Evolutionary conservation across 1,139 yeast genomes (phyloP).

Genomic region (Yamadazyma triangularis): DNA sequence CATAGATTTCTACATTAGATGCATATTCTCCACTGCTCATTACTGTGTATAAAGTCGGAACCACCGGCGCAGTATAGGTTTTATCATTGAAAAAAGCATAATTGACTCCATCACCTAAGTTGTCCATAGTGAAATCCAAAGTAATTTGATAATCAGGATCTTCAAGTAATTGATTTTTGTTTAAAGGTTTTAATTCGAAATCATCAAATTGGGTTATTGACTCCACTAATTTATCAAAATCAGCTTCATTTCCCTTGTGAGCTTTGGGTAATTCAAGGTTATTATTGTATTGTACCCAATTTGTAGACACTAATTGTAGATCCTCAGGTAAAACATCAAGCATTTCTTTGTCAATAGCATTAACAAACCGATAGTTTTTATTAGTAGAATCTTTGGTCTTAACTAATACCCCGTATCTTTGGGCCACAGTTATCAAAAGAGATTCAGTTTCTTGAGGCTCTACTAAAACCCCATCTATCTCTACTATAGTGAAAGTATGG

Average conservation of each 20-base stretch:
- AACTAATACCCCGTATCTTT: slow-evolving; percentile 70
- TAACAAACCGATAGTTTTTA: slow-evolving; percentile 72
- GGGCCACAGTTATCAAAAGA: slow-evolving; percentile 70
- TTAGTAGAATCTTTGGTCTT: slow-evolving; percentile 59
- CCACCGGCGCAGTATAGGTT: slow-evolving; percentile 73
- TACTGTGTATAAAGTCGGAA: slow-evolving; percentile 78
- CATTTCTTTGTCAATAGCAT: slow-evolving; percentile 72
- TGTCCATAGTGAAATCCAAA: slow-evolving; percentile 71
- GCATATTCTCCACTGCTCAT: slow-evolving; percentile 56
- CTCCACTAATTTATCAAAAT: slow-evolving; percentile 26
- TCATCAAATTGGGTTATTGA: slow-evolving; percentile 57
- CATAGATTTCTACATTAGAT: slow-evolving; percentile 48
- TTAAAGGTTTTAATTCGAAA: slow-evolving; percentile 56
- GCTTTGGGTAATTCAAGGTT: slow-evolving; percentile 38
- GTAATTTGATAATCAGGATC: slow-evolving; percentile 66
- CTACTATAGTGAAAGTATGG: slow-evolving; percentile 77
- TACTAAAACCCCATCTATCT: slow-evolving; percentile 76
- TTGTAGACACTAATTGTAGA: slow-evolving; percentile 64
- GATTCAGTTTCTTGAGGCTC: slow-evolving; percentile 57
- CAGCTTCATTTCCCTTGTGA: slow-evolving; percentile 7
- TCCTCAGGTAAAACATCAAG: slow-evolving; percentile 67
- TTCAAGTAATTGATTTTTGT: slow-evolving; percentile 46
- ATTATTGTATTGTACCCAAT: slow-evolving; percentile 58
- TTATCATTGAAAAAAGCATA: slow-evolving; percentile 88
- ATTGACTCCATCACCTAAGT: slow-evolving; percentile 75